These are phyloP conservation scores for Lobosporangium transversale DNA, from an alignment of 192 early-diverging fungal genomes.

Conservation along the genomic window DNA sequence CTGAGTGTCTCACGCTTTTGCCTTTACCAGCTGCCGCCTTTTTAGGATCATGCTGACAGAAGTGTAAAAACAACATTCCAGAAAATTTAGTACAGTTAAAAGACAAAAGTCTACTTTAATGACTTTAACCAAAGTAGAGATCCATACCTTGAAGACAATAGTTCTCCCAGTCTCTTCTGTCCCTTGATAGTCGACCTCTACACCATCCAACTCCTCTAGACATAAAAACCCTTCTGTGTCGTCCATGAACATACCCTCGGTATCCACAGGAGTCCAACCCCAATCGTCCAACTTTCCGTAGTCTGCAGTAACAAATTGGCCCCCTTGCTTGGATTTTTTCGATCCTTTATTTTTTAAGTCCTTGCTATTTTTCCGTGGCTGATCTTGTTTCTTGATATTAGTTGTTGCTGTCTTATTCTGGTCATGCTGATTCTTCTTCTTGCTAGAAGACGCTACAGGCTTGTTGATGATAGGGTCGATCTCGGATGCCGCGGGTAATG, in stretches of 20 bases:
- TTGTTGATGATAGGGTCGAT: slow-evolving; percentile 7
- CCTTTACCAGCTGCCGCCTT: slow-evolving; percentile 39
- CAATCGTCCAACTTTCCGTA: slow-evolving; percentile 56
- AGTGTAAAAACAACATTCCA: too few relatives aligned
- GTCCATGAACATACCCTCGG: slow-evolving; percentile 63
- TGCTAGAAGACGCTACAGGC: slow-evolving; percentile 1
- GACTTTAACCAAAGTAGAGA: too few relatives aligned
- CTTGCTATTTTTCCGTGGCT: slow-evolving; percentile 11
- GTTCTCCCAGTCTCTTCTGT: slow-evolving; percentile 72
- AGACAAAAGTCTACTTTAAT: too few relatives aligned
- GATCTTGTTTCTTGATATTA: not conserved
- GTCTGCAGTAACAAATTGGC: slow-evolving; percentile 30
- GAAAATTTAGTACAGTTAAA: too few relatives aligned
- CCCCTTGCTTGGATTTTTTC: not conserved
- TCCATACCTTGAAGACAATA: slow-evolving; percentile 75
- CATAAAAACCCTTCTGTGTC: slow-evolving; percentile 85
- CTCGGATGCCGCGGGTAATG: slow-evolving; percentile 24
- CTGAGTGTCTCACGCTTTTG: slow-evolving; percentile 55
- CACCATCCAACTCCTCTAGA: slow-evolving; percentile 88
- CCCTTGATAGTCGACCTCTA: slow-evolving; percentile 80
- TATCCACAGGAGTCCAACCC: slow-evolving; percentile 70
- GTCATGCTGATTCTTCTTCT: slow-evolving; percentile 2
- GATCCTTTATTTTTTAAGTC: not conserved
- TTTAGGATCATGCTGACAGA: slow-evolving; percentile 38
- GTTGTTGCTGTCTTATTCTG: not conserved